Base-by-base conservation (phyloP, 23 red algal species). In the Pyropia haitanensis region DNA sequence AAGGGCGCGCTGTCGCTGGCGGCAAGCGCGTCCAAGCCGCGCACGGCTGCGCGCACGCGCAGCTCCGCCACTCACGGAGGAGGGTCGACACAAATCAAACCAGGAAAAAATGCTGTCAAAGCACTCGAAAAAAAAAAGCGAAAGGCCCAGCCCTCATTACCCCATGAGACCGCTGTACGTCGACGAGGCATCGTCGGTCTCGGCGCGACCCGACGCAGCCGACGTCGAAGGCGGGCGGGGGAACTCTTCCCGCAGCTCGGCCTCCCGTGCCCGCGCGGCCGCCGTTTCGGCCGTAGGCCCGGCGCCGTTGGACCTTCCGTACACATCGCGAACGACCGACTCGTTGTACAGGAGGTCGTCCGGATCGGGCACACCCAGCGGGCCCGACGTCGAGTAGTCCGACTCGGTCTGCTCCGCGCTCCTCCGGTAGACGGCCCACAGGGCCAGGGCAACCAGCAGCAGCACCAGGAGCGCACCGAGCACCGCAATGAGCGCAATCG, bases 261-360 rank as follows among this genome's bases (percentile, higher is more conserved):
- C 39, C 39, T 46, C 39, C 39, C 39, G 39, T 46, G 39, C 39
- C 39, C 39, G 39, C 10, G 39, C 39, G 13, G 39, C 39, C 1
- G 39, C 39, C 39, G 39, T 46, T 9, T 46, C 39, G 4, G 39
- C 39, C 39, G 39, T 46, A 4, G 39, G 39, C 7, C 39, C 39
- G 4, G 39, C 39, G 39, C 39, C 39, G 39, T 46, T 46, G 39
- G 39, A 46, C 39, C 81, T 55, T 12, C 81, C 81, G 71, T 86
- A 86, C 24, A 76, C 74, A 33, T 86, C 81, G 61, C 81, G 81
- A n/a, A 86, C 81, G 65, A 86, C 74, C 51, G 67, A 51, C 52
- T 86, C 68, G 27, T 86, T 63, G 81, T 86, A 86, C 81, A 86
- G 44, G 69, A 75, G 49, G 48, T 86, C 70, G n/a, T 61, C 72